Evolutionary conservation across 495 filamentous ascomycete genomes (phyloP), one percentile per base, ranked within the genome.

Genomic region (Trichoderma parareesei): DNA sequence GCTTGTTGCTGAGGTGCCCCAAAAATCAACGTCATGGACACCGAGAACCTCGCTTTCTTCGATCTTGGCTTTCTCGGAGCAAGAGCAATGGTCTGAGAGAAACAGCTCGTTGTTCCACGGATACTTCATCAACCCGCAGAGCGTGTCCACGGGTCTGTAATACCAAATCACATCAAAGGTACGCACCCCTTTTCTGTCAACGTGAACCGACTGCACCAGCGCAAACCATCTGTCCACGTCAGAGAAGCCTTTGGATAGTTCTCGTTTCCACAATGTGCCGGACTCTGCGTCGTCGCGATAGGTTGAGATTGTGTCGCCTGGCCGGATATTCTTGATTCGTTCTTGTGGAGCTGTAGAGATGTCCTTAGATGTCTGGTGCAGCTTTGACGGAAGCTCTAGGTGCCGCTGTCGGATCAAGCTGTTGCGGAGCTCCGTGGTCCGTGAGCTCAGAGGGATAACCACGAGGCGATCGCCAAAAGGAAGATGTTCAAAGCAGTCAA

Each of bases 1-100:
- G 0, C 68, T 68, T 5, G 71, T 71, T 16, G 71, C 71, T 0
- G 83, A 81, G 9, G 59, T 70, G 5, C 79, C 78, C 59, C 81
- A 81, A 75, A 85, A 90, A 37, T 80, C 77, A 1, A 90, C 79
- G 18, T 71, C 62, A 44, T 85, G 77, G n/a, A 78, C 79, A 8
- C 73, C 75, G 13, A 85, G 62, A 8, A 91, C 74, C 42, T 88
- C 81, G 2, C 76, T 68, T 16, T 74, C 74, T 6, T 78, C 67
- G n/a, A 88, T 76, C 40, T 78, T 72, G 7, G 62, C 63, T 48
- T 55, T 74, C 14, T 76, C 78, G 14, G 73, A 72, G 65, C 90
- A 92, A 14, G 86, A 87, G 72, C 90, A 93, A 65, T 92, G 85
- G 68, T 91, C 84, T 0, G 87, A 90, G 9, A 93, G 74, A 70